Evolutionary conservation across 2,329 filamentous ascomycete genomes (phyloP).

Genomic region (Pseudogymnoascus sp.): DNA sequence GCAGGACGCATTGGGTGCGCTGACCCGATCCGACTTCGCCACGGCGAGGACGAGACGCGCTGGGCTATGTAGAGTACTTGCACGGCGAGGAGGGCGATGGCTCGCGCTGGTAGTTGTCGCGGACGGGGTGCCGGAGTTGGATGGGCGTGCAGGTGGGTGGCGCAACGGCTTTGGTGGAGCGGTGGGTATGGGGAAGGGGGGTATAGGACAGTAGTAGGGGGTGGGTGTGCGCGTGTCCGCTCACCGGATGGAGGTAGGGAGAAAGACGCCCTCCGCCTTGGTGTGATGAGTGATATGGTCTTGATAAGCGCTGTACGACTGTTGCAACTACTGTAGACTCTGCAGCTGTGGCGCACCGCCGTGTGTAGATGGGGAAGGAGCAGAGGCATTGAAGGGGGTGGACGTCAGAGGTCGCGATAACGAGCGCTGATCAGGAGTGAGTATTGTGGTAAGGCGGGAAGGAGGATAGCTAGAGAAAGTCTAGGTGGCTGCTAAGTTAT

Average conservation of each 20-base stretch:
- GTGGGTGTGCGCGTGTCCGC: background rate
- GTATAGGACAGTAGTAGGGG: background rate
- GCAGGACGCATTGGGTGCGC: background rate
- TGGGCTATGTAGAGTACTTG: background rate
- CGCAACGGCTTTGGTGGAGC: background rate
- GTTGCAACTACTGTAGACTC: background rate
- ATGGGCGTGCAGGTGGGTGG: background rate
- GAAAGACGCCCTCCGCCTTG: background rate
- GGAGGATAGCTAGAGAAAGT: background rate
- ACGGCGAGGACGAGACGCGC: background rate
- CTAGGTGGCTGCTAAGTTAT: background rate
- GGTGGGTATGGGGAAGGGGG: background rate
- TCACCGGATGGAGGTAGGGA: background rate
- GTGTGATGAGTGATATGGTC: background rate
- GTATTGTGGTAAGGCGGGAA: background rate
- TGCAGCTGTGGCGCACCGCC: background rate
- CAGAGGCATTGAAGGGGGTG: background rate
- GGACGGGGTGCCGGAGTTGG: conserved; percentile 1
- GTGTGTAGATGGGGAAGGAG: conserved; percentile 1
- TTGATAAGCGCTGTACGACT: background rate
- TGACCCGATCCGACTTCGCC: background rate
- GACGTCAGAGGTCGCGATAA: background rate
- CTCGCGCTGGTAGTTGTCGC: background rate
- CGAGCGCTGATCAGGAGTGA: background rate
- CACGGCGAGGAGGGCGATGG: background rate